Evolutionary conservation across 176 grass and related monocot species (phyloP), one percentile per base, ranked within the genome.

Genomic region (Eragrostis nindensis): DNA sequence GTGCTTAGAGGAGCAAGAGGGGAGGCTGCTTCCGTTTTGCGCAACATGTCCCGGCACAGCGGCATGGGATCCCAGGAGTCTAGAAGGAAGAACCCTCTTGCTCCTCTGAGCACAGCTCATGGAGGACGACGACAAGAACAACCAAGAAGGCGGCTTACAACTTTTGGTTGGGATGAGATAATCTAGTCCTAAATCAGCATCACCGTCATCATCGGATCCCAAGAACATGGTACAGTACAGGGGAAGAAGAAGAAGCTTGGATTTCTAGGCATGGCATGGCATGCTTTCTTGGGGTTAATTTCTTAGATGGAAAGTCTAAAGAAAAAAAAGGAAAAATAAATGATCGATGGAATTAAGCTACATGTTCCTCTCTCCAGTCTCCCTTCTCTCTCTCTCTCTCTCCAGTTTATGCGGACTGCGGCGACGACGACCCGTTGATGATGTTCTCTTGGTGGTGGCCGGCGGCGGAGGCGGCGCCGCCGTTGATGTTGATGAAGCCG

Each of bases 281-380:
- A 64, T 71, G 72, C 83, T 82, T 81, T 82, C 83, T 85, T 73
- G 66, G 73, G 87, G 87, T 86, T 86, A 89, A 89, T 89, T 89
- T 89, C 87, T 85, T 81, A 68, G 87, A 52, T 65, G 66, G 27
- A 15, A 66, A 60, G 41, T 8, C 86, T 89, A 89, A 68, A 55
- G 21, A 46, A 69, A 77, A 32, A 69, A 47, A 18, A n/a, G n/a
- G n/a, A n/a, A 32, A 89, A 78, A 44, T 64, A 68, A 89, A 85
- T 85, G 71, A 77, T 89, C 82, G 24, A 83, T 67, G 87, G 73
- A 86, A 80, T 80, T 69, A 80, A 82, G 83, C 87, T 89, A 89
- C 78, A 73, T 52, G 65, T 71, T 76, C 59, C 53, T 79, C 71
- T 70, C 66, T 68, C 63, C 63, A 38, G 2, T 39, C 52, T 73